Percentiles rank a stretch among this genome's conserved stretches.
Evolutionary conservation across 306 rosid genomes (phyloP).

Genomic region (Hippophae tibetana): DNA sequence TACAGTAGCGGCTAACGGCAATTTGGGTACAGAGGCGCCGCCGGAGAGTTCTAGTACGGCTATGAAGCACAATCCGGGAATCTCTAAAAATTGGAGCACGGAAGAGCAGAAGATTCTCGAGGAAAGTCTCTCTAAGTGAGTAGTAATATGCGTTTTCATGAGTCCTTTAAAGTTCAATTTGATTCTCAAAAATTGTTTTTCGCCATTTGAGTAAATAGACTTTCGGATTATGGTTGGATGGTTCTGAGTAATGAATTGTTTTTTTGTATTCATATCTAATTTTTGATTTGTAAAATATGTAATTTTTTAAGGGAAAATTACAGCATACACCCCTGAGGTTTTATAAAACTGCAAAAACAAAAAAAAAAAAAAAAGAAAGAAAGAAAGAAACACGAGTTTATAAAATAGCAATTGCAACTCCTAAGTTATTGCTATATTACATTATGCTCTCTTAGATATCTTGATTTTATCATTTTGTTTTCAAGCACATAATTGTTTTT

Average conservation of each 20-base stretch:
- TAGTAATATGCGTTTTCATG: constrained; percentile 4
- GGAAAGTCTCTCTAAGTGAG: constrained; percentile 76
- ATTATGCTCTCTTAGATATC: no score
- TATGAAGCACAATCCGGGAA: constrained; percentile 93
- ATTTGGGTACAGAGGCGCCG: constrained; percentile 33
- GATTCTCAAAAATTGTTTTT: background rate
- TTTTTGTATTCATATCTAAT: no score
- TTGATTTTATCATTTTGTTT: no score
- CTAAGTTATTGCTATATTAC: no score
- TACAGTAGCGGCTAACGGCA: constrained; percentile 28
- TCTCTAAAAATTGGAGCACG: constrained; percentile 69
- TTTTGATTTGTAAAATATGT: no score
- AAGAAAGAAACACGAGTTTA: no score
- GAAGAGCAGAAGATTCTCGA: constrained; percentile 84
- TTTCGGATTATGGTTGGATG: background rate
- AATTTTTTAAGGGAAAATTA: no score
- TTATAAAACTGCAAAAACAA: no score
- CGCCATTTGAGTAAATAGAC: background rate
- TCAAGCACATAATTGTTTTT: no score
- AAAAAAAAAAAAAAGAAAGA: no score
- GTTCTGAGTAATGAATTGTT: background rate
- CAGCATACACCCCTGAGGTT: no score
- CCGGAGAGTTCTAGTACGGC: constrained; percentile 54
- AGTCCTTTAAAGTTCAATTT: background rate
- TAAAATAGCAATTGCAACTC: no score